phyloP scores from a whole-genome alignment of 768 basidiomycete species.

The Tulasnella sp. region DNA sequence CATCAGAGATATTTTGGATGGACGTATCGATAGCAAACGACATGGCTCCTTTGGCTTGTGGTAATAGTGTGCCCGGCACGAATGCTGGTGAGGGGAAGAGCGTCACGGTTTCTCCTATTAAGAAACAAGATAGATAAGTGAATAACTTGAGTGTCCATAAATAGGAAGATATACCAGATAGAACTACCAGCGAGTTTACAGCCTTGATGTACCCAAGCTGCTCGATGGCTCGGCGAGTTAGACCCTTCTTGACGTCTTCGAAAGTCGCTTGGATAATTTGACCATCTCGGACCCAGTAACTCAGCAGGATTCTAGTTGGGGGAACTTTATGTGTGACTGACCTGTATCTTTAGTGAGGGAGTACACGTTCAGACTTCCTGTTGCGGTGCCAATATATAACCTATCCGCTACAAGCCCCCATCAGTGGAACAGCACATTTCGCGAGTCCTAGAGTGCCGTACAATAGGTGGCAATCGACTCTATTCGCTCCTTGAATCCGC shows the following conservation, averaged over 20 bases:
- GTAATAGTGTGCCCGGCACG: slow-evolving; percentile 56
- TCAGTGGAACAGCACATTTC: not conserved
- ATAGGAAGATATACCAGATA: slow-evolving; percentile 53
- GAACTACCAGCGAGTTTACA: slow-evolving; percentile 70
- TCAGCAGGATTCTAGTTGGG: not conserved
- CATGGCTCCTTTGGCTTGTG: slow-evolving; percentile 70
- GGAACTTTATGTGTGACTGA: slow-evolving; percentile 22
- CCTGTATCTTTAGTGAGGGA: slow-evolving; percentile 33
- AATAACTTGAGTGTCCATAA: not conserved
- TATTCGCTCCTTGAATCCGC: slow-evolving; percentile 30
- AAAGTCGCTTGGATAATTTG: slow-evolving; percentile 32
- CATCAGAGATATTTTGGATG: slow-evolving; percentile 35
- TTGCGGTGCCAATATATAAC: slow-evolving; percentile 53
- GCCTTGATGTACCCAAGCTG: slow-evolving; percentile 79
- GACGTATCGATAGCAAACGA: slow-evolving; percentile 68
- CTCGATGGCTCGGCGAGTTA: slow-evolving; percentile 67
- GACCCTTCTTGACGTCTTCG: slow-evolving; percentile 54
- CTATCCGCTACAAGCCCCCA: slow-evolving; percentile 35
- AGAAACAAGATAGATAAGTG: not conserved
- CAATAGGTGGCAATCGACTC: slow-evolving; percentile 25
- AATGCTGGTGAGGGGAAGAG: slow-evolving; percentile 68
- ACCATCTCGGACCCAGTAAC: slow-evolving; percentile 22
- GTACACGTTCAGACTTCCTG: slow-evolving; percentile 47
- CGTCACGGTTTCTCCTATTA: slow-evolving; percentile 51
- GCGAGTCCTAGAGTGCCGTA: slow-evolving; percentile 2